Base-by-base conservation (phyloP, 805 yeast species). In the Metschnikowia rubicola region DNA sequence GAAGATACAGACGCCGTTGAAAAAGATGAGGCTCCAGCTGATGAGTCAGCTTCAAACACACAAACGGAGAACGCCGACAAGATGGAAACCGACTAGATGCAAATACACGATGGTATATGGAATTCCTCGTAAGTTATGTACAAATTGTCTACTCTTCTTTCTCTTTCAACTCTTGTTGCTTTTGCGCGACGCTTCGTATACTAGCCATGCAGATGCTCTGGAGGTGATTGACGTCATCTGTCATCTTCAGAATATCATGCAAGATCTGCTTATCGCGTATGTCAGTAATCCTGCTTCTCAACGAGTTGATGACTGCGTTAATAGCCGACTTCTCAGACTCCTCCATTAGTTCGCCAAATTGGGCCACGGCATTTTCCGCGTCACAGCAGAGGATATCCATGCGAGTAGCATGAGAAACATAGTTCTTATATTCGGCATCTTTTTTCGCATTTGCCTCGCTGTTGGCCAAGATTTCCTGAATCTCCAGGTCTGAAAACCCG, bases 371-470 rank as follows among this genome's bases (percentile, higher is more conserved):
- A 68, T 78, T 78, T 67, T 90, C 97, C 43, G 96, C 89, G 67
- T 94, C 99, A 60, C 86, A 84, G 57, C 89, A 80, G 43, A 85
- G 75, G 58, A 85, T 81, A 55, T 86, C 95, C 26, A 89, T 87
- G 62, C 83, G 78, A 62, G 86, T 84, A 35, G 92, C 88, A 60
- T 80, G 83, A 61, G 86, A 90, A 51, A 83, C 75, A 47, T 82
- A 74, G 56, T 78, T 80, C 58, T 79, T 80, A 59, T 78, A 70
- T 39, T 77, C 71, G 43, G 77, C 79, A 65, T 86, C 95, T 46
- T 64, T 68, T 44, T 78, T 80, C 54, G 80, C 80, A 69, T 79
- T 80, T 45, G 72, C 73, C 54, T 79, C 80, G 49, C 89, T 89
- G 55, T 84, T 90, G 48, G 77, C 73, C 28, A 86, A 74, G 69